Evolutionary conservation across 2,329 filamentous ascomycete genomes (phyloP).

Genomic region (Penicillium italicum): DNA sequence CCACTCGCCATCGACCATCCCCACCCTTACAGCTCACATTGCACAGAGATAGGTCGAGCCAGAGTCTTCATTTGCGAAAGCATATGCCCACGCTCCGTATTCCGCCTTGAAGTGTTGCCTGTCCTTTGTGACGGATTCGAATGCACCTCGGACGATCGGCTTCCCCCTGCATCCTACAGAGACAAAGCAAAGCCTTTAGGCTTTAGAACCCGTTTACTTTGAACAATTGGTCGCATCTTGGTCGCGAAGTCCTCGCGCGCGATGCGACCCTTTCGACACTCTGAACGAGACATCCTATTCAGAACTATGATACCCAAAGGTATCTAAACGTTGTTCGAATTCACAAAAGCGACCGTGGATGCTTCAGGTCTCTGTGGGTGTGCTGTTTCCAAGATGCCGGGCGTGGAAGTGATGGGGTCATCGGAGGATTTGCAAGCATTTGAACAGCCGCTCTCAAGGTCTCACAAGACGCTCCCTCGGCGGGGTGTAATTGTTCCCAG

Average conservation of each 20-base stretch:
- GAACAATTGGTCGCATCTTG: constrained; percentile 4
- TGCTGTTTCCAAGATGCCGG: constrained; percentile 28
- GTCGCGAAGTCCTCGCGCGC: constrained; percentile 5
- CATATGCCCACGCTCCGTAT: neutral
- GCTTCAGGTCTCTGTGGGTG: neutral
- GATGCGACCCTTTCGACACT: constrained; percentile 15
- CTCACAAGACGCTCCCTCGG: constrained; percentile 42
- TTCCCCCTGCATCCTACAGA: constrained; percentile 17
- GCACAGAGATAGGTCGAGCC: neutral
- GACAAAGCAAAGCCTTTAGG: constrained; percentile 3
- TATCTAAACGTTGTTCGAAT: neutral
- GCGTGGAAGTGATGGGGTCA: constrained; percentile 28
- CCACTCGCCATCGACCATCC: constrained; percentile 5
- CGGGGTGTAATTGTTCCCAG: constrained; percentile 29
- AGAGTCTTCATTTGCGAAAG: neutral
- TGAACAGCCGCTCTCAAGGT: constrained; percentile 35
- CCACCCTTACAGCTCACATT: constrained; percentile 5
- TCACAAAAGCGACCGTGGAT: constrained; percentile 4
- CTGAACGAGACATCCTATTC: neutral
- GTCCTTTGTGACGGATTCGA: neutral
- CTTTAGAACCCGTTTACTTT: constrained; percentile 9
- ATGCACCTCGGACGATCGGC: constrained; percentile 1
- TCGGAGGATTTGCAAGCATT: constrained; percentile 26
- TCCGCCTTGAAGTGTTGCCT: neutral
- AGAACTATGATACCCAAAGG: constrained; percentile 4